A percentile compares a stretch with the other conserved stretches of the same genome.
Conservation (phyloP, 2,329 filamentous ascomycete genomes). For the Neonectria punicea region DNA sequence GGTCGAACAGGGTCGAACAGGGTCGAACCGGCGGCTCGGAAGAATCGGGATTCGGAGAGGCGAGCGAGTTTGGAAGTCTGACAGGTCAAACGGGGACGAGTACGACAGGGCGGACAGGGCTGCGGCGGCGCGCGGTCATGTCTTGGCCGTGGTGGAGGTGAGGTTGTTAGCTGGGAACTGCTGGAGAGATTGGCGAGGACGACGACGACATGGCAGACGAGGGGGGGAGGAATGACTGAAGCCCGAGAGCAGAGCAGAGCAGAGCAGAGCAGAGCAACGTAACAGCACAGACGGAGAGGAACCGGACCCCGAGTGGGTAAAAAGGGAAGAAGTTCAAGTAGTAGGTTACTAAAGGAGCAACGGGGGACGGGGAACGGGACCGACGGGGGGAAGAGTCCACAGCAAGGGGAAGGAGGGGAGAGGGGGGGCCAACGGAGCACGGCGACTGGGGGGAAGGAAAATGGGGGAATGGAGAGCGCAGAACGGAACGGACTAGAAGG, state of each 20-base stretch:
- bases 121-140: conserved; percentile 35
- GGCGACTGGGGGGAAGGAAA: conserved; percentile 7
- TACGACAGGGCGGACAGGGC: conserved; percentile 28
- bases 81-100: conserved; percentile 38
- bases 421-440: not conserved
- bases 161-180: conserved; percentile 14
- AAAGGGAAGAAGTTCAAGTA: conserved; percentile 4
- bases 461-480: conserved; percentile 17
- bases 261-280: not conserved
- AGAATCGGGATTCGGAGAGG: conserved; percentile 30
- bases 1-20: conserved; percentile 8
- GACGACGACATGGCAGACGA: conserved; percentile 32
- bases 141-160: conserved; percentile 26
- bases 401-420: conserved; percentile 14
- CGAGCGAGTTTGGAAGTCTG: conserved; percentile 35
- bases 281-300: conserved; percentile 1
- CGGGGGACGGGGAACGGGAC: conserved; percentile 22
- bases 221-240: not conserved
- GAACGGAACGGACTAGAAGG: conserved; percentile 4
- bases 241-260: not conserved
- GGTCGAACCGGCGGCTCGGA: conserved; percentile 35
- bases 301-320: conserved; percentile 2
- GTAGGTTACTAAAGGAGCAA: conserved; percentile 5
- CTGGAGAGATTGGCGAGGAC: conserved; percentile 10
- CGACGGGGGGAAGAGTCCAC: conserved; percentile 3